phyloP scores from a whole-genome alignment of 2,329 filamentous ascomycete species.

The Leptographium galeiforme region DNA sequence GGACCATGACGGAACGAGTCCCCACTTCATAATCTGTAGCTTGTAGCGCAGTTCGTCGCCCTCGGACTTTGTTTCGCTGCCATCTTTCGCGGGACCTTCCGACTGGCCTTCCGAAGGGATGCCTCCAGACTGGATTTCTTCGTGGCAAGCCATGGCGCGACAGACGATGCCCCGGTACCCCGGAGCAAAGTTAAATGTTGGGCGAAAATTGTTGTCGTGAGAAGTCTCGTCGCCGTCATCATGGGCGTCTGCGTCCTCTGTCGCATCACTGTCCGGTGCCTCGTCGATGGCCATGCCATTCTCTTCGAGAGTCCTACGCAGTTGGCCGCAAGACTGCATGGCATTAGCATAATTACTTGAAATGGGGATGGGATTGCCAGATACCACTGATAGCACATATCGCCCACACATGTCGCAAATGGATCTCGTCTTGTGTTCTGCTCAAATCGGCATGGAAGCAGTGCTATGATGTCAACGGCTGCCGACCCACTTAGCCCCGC shows the following conservation, averaged over 20 bases:
- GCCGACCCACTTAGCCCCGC: neutral
- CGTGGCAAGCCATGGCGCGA: slow-evolving; percentile 23
- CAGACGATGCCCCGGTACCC: slow-evolving; percentile 79
- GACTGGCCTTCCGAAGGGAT: no score
- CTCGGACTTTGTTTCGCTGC: no score
- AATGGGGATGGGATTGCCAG: neutral
- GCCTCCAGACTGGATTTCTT: neutral
- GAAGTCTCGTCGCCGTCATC: slow-evolving; percentile 43
- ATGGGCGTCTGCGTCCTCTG: slow-evolving; percentile 46
- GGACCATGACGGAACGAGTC: slow-evolving; percentile 85
- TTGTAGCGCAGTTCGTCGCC: slow-evolving; percentile 45
- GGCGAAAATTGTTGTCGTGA: slow-evolving; percentile 35
- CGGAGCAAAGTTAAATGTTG: slow-evolving; percentile 87
- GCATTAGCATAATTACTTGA: neutral
- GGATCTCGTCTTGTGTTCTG: neutral
- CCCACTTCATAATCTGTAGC: slow-evolving; percentile 92
- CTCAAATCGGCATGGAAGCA: no score
- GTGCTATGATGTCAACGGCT: neutral
- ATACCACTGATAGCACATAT: slow-evolving; percentile 24
- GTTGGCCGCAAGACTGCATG: slow-evolving; percentile 57
- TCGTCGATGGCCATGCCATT: slow-evolving; percentile 22
- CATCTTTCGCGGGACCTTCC: no score
- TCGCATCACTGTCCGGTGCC: neutral
- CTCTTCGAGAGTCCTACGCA: slow-evolving; percentile 60
- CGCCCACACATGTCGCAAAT: slow-evolving; percentile 10